Evolutionary conservation across 345 rosid species (phyloP), one percentile per base, ranked within the genome.

Genomic region (Punica granatum): DNA sequence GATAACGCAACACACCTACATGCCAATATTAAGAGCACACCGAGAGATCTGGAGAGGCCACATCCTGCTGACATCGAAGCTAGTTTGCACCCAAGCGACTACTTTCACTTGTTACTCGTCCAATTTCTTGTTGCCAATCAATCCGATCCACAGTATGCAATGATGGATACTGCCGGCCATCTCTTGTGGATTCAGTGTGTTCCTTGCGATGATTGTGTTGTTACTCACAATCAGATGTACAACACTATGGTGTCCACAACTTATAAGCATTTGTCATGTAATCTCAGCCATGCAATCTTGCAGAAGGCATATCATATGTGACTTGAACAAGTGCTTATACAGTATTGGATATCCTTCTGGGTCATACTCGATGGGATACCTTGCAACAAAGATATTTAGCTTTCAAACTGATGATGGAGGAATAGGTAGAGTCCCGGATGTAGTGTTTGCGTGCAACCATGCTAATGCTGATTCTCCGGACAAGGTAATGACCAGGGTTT

Each of bases 311-410:
- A 37, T 37, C 32, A 21, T 11, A 4, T 39, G 70, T 39, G 64
- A 56, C 60, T 16, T 11, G 51, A 31, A 8, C 7, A 30, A 68
- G 34, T 68, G 70, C 70, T 16, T 33, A 10, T 68, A 58, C 13
- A 12, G 7, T 43, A 1, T 59, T n/a, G 8, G 18, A 14, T 56
- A 68, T 14, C 26, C 10, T 32, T 63, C 28, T 11, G 53, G 36
- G 28, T 0, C 13, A 4, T 35, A 46, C 12, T 34, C 71, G 11
- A 19, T 15, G 36, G 71, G 71, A 28, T 36, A 31, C 36, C 71
- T 68, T 58, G 63, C 54, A 13, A 68, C 51, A 5, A 64, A 68
- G 53, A 54, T 64, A 2, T 37, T 68, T 36, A 59, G 59, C 8
- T 68, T 68, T 12, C 54, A 39, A 25, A 56, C 54, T 1, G 7